A percentile compares a stretch with the other conserved stretches of the same genome.
phyloP scores from a whole-genome alignment of 768 basidiomycete species.

The Boletus rex-veris region DNA sequence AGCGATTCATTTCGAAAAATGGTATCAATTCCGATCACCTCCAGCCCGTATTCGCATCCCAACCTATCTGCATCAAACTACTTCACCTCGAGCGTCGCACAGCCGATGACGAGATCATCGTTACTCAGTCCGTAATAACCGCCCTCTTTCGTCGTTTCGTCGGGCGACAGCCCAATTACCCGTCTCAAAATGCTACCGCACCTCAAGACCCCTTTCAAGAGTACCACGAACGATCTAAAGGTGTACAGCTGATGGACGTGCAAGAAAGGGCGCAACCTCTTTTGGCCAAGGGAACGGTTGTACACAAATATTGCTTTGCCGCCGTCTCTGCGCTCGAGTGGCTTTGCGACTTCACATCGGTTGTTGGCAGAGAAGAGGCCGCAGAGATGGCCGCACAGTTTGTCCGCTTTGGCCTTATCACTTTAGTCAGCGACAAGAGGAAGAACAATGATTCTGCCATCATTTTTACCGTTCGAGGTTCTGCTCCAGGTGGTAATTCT shows the following conservation, averaged over 20 bases:
- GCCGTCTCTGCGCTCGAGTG: constrained; percentile 91
- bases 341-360: constrained; percentile 96
- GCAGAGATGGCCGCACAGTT: constrained; percentile 98
- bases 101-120: constrained; percentile 95
- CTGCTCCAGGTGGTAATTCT: constrained; percentile 70
- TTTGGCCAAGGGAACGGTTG: constrained; percentile 40
- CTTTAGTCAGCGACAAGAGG: constrained; percentile 84
- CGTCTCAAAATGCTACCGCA: constrained; percentile 40
- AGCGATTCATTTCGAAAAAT: constrained; percentile 99
- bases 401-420: constrained; percentile 89
- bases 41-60: constrained; percentile 80
- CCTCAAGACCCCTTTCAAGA: constrained; percentile 61
- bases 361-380: constrained; percentile 93
- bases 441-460: constrained; percentile 90
- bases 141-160: constrained; percentile 95
- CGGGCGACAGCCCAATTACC: constrained; percentile 82
- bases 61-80: constrained; percentile 96
- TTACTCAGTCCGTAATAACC: constrained; percentile 90
- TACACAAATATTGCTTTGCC: constrained; percentile 74
- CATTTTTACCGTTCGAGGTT: constrained; percentile 87
- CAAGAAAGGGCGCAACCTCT: constrained; percentile 62
- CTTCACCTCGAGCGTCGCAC: constrained; percentile 93
- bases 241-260: constrained; percentile 66
- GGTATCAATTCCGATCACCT: constrained; percentile 95
- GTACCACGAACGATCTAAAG: constrained; percentile 78